Evolutionary conservation across 2,329 filamentous ascomycete species (phyloP), one percentile per base, ranked within the genome.

Genomic region (Emericellopsis atlantica): DNA sequence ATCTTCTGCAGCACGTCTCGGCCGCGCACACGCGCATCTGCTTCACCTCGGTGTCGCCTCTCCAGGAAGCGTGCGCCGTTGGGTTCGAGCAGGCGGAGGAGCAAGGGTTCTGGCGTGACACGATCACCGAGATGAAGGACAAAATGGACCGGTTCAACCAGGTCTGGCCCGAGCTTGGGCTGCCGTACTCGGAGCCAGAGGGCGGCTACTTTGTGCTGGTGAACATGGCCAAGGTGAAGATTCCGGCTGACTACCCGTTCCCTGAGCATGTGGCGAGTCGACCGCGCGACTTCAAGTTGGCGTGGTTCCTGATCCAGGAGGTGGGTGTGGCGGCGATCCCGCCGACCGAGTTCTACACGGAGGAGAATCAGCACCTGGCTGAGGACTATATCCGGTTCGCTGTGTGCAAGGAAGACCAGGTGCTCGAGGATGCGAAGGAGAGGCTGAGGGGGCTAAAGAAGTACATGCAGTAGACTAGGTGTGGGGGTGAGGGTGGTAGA

Each of bases 151-250:
- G 76, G 21, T 95, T 98, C 70, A 95, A 90, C 59, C 70, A 82
- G 46, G 68, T 90, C 33, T 90, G 84, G 67, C 68, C 76, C 39
- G 84, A 90, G 63, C 72, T 90, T 6, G 75, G 70, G 14, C 68
- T 90, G 39, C 82, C 83, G 4, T 95, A 90, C 66, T 90, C 86
- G 2, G 83, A 95, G 44, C 92, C 92, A 5, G 89, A 98, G 60
- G 92, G 92, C 40, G 92, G 92, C 16, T 98, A 98, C 68, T 98
- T 98, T 56, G 86, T 98, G 32, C 76, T 98, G 40, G 92, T 86
- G 48, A 98, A 98, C 66, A 81, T 96, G 71, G 70, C 76, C 43
- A 89, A 90, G 57, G 86, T 98, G 43, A 78, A 84, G 57, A 58
- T 98, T 5, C 92, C 92, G 0, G 72, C 72, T 5, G 79, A 80